Base-by-base conservation (phyloP, 768 basidiomycete genomes). In the Psilocybe cyanescens region DNA sequence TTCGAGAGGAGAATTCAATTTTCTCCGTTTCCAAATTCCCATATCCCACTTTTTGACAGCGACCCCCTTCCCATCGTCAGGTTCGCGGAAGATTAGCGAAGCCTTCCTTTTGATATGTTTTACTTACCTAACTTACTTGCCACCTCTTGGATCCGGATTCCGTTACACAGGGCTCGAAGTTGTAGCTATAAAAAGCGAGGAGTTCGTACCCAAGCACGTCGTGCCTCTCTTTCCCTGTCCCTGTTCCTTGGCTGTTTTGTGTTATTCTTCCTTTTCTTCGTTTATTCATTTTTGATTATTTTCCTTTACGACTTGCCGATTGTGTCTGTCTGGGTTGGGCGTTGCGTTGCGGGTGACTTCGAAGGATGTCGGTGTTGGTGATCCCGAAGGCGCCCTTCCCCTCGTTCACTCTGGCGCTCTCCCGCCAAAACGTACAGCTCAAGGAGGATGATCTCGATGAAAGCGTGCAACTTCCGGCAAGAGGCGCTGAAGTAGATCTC, bases 311-410 rank as follows among this genome's bases (percentile, higher is more conserved):
- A 24, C 24, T 24, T 24, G 24, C 24, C 24, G 24, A 51, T 51
- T 33, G 4, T 8, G 14, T 3, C 9, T 3, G 28, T 33, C 17
- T 55, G 54, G 53, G 57, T 58, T 64, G 58, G 61, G 47, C 61
- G 58, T 61, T 58, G 30, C 55, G 57, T 48, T 33, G 39, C 5
- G 31, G 28, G 12, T 37, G 16, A 35, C 30, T 46, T 19, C 9
- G 41, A n/a, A n/a, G 30, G 41, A 19, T 39, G 37, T 51, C 46
- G 52, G 44, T 64, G 49, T 53, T 55, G 53, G 45, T 64, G 50
- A 57, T 67, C 28, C 66, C 66, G 16, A 59, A 56, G 51, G 58
- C 66, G 37, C 63, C 64, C 6, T 67, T 67, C 59, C 66, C 66
- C 54, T 67, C 66, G n/a, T 67, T 67, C 50, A 35, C 64, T 17